Evolutionary conservation across 2,329 filamentous ascomycete species (phyloP).

Genomic region (Fusarium irregulare): DNA sequence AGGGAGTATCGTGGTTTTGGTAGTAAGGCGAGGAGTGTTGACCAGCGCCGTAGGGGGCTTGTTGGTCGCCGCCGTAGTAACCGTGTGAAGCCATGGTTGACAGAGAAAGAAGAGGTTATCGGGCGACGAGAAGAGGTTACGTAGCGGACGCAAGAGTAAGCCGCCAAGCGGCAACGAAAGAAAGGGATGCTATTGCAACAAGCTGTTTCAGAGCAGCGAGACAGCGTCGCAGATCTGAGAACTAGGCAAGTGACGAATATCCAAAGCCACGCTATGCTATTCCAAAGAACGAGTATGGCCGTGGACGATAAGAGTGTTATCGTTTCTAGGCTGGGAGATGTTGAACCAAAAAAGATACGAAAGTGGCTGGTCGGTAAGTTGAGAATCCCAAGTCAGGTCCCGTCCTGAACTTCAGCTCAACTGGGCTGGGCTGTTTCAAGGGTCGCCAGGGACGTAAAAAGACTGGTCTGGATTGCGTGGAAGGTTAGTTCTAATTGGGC

Average conservation of each 20-base stretch:
- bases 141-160: constrained; percentile 21
- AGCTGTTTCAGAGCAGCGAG: constrained; percentile 27
- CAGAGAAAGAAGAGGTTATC: constrained; percentile 12
- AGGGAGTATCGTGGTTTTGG: constrained; percentile 55
- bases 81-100: constrained; percentile 70
- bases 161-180: constrained; percentile 40
- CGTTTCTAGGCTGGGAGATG: constrained; percentile 5
- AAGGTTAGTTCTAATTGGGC: constrained; percentile 38
- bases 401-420: constrained; percentile 20
- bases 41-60: constrained; percentile 51
- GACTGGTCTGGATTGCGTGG: constrained; percentile 39
- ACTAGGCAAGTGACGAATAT: background rate
- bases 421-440: constrained; percentile 23
- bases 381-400: constrained; percentile 18
- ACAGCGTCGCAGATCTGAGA: constrained; percentile 14
- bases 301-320: constrained; percentile 1
- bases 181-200: constrained; percentile 25
- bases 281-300: background rate
- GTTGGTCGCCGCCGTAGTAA: constrained; percentile 63
- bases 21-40: constrained; percentile 57
- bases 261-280: background rate
- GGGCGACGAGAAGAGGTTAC: constrained; percentile 17
- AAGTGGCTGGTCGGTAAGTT: constrained; percentile 31
- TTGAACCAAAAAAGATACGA: constrained; percentile 19
- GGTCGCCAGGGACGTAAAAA: constrained; percentile 25